Conservation (phyloP, 306 rosid species). For the Notholithocarpus densiflorus region DNA sequence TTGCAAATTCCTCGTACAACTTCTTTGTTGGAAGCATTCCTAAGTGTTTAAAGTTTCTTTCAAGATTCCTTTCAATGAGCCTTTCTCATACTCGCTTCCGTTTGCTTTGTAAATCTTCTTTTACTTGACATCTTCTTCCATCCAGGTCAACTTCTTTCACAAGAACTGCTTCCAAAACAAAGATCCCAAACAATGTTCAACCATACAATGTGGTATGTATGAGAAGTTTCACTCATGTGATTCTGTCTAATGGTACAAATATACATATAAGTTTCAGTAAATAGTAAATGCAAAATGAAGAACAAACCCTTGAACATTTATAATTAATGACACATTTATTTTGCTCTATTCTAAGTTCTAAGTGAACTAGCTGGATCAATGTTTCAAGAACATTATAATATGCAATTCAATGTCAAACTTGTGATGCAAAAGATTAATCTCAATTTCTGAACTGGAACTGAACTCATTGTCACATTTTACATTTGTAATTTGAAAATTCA, state of each 20-base stretch:
- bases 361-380: no score
- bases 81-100: constrained; percentile 16
- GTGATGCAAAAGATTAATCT: not conserved
- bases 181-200: constrained; percentile 68
- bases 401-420: not conserved
- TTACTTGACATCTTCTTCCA: constrained; percentile 18
- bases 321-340: not conserved
- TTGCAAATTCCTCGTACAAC: constrained; percentile 82
- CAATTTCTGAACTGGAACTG: not conserved
- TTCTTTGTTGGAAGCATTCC: constrained; percentile 84
- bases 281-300: not conserved
- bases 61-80: constrained; percentile 48
- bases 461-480: not conserved
- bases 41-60: constrained; percentile 76
- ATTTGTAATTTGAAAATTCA: not conserved
- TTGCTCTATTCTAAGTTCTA: not conserved
- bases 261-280: not conserved
- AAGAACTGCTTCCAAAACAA: constrained; percentile 76
- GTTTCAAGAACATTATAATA: not conserved
- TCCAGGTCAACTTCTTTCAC: constrained; percentile 65
- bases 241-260: not conserved
- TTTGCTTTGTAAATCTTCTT: constrained; percentile 19
- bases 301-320: not conserved
- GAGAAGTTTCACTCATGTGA: constrained; percentile 7
- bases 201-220: constrained; percentile 66